Base-by-base conservation (phyloP, 345 rosid species). In the Boechera divaricarpa region DNA sequence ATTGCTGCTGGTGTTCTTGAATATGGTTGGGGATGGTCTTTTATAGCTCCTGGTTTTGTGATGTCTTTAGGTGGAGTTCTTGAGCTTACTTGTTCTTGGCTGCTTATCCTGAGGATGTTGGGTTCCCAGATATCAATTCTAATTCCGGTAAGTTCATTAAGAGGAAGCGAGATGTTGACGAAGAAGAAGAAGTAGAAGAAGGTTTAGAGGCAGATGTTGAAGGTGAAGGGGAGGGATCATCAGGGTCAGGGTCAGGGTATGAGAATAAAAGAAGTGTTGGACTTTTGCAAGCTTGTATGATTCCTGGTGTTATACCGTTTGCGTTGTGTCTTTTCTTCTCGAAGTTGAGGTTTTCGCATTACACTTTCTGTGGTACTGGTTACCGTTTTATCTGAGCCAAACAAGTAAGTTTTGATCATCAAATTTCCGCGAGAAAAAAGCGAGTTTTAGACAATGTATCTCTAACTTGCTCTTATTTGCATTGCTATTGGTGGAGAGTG, bases 21-120 rank as follows among this genome's bases (percentile, higher is more conserved):
- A 9, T 82, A 84, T 67, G 98, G 98, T 59, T 92, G 98, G 98
- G 97, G 98, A 4, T 94, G 97, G 97, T 92, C 93, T 7, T 94
- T 94, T 78, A 89, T 94, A 13, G 80, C 84, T 41, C 95, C 95
- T 2, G 98, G 97, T 9, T 86, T 82, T 5, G 78, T 89, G n/a
- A 92, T 94, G 76, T 71, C 81, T 51, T 48, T 86, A 18, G 89
- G 93, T 44, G 97, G 98, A 32, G 55, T 92, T 58, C 58, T 92
- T 38, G 98, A n/a, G n/a, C 90, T 75, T 94, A 82, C 79, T 77
- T 90, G 70, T 89, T 89, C 83, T 79, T 94, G 79, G 85, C 97
- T 83, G 90, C 98, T 21, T 92, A 90, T 80, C 97, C 97, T 13
- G 98, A 94, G 75, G 98, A 94, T 86, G 78, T 94, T 26, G 97